Conservation (phyloP, 805 yeast genomes). For the Nakazawaea molendinolei region DNA sequence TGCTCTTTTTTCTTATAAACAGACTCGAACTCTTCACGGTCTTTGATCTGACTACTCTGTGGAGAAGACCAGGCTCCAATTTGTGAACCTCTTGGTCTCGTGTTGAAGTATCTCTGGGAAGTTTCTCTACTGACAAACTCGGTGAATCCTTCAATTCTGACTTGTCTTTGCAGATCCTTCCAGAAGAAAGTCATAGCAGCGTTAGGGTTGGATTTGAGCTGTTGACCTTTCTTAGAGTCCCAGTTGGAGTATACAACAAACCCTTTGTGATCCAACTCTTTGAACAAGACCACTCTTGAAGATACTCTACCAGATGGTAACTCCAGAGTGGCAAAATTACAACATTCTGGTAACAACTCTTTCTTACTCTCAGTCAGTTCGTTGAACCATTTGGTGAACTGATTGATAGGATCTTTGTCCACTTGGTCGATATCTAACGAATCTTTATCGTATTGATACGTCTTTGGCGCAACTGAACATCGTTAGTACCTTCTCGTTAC, state of each 20-base stretch:
- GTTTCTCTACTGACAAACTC: conserved; percentile 70
- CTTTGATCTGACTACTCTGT: conserved; percentile 57
- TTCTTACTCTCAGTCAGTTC: conserved; percentile 52
- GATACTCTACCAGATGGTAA: conserved; percentile 90
- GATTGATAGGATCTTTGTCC: conserved; percentile 55
- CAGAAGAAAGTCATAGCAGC: conserved; percentile 89
- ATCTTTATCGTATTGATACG: conserved; percentile 77
- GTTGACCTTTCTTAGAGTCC: conserved; percentile 79
- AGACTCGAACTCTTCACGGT: conserved; percentile 58
- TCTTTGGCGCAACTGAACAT: conserved; percentile 66
- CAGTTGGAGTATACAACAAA: conserved; percentile 88
- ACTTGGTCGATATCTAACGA: conserved; percentile 51
- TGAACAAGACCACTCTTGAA: conserved; percentile 76
- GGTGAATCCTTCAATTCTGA: conserved; percentile 82
- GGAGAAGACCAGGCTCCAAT: conserved; percentile 98
- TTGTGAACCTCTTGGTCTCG: conserved; percentile 89
- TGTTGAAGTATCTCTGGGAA: conserved; percentile 68
- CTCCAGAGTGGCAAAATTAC: conserved; percentile 82
- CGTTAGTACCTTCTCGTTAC: conserved; percentile 1
- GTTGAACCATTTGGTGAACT: conserved; percentile 80
- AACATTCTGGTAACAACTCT: conserved; percentile 72
- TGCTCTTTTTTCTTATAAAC: conserved; percentile 40
- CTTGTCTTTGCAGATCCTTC: conserved; percentile 87
- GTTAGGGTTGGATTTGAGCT: conserved; percentile 62
- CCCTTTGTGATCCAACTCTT: conserved; percentile 82